These are phyloP conservation scores for Cryphonectria carpinicola DNA, from an alignment of 2,329 filamentous ascomycete species.

Conservation along the genomic window DNA sequence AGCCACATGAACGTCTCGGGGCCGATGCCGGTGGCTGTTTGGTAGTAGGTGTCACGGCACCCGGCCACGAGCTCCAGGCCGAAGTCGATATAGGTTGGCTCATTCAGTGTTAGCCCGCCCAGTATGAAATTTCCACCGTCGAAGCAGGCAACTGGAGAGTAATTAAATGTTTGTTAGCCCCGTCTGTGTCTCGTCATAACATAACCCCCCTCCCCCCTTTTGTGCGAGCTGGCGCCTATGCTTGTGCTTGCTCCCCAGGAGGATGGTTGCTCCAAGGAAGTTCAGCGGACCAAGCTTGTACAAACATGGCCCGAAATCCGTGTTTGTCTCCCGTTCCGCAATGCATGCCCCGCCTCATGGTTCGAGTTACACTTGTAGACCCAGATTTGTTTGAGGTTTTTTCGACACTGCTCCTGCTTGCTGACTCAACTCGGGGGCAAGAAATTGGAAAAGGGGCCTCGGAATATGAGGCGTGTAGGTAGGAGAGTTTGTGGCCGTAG, in stretches of 20 bases:
- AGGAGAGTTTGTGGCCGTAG: no score
- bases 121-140: constrained; percentile 85
- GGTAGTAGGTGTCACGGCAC: constrained; percentile 74
- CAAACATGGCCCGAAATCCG: background rate
- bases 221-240: background rate
- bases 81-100: constrained; percentile 71
- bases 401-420: background rate
- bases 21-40: constrained; percentile 73
- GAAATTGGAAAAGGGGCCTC: background rate
- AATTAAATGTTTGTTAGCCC: constrained; percentile 40
- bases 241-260: background rate
- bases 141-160: constrained; percentile 73
- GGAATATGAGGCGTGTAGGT: background rate
- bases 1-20: constrained; percentile 74
- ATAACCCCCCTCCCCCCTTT: no score
- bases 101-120: constrained; percentile 70
- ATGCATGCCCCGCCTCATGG: background rate
- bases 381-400: background rate
- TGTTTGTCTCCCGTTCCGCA: constrained; percentile 20
- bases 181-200: constrained; percentile 15
- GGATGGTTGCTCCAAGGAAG: background rate
- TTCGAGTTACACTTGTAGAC: background rate
- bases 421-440: background rate
- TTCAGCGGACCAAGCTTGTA: background rate
- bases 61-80: constrained; percentile 72